A percentile compares a stretch with the other conserved stretches of the same genome.
Conservation (phyloP, 148 eudicot genomes). For the Beta vulgaris region DNA sequence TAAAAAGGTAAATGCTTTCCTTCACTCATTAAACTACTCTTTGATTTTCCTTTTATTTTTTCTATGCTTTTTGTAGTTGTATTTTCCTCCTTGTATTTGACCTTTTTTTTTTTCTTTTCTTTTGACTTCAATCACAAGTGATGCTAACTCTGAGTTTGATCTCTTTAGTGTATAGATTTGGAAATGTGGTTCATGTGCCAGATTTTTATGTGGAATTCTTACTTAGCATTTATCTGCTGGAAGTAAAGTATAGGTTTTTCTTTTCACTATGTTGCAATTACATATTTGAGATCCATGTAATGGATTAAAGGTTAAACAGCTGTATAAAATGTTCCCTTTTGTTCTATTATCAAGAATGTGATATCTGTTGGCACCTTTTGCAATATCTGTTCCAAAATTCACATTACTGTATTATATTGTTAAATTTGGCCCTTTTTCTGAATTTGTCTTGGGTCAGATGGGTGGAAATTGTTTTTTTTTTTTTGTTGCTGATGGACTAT, state of each 20-base stretch:
- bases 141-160: constrained; percentile 19
- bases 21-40: constrained; percentile 7
- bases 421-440: background rate
- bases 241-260: background rate
- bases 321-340: background rate
- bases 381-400: background rate
- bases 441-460: background rate
- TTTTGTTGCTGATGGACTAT: background rate
- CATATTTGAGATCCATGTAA: constrained; percentile 20
- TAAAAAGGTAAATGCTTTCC: constrained; percentile 28
- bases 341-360: background rate
- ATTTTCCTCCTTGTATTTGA: background rate
- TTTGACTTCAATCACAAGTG: constrained; percentile 26
- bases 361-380: background rate
- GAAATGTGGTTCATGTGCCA: constrained; percentile 2
- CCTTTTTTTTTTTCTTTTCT: constrained; percentile 6
- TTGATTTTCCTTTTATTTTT: background rate
- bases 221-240: background rate
- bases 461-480: background rate
- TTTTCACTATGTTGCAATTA: constrained; percentile 8
- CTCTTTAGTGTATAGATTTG: constrained; percentile 1
- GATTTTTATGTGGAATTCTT: background rate
- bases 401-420: background rate
- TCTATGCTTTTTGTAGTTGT: background rate
- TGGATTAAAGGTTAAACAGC: constrained; percentile 2